These are phyloP conservation scores for Juglanconis sp. DNA, from an alignment of 2,329 filamentous ascomycete species.

Conservation along the genomic window DNA sequence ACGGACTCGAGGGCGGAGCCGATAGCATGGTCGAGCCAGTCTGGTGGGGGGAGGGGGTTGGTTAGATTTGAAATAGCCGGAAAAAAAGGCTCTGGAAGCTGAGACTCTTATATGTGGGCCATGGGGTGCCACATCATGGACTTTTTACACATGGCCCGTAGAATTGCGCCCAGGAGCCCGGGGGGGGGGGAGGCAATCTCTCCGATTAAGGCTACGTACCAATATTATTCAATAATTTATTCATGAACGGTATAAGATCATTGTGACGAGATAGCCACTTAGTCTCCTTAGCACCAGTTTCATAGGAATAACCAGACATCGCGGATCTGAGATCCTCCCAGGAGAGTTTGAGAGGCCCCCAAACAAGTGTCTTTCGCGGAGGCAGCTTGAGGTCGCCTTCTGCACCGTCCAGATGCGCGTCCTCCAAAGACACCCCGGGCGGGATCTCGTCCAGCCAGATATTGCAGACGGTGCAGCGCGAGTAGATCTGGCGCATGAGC, in stretches of 20 bases:
- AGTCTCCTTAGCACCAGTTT: not conserved
- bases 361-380: not conserved
- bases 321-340: not conserved
- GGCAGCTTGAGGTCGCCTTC: not conserved
- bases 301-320: not conserved
- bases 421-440: not conserved
- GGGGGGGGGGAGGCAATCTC: no score
- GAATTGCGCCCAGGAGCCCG: no score
- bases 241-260: not conserved
- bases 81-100: no score
- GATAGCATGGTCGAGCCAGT: not conserved
- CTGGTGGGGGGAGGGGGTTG: not conserved
- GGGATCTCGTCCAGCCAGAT: constrained; percentile 3
- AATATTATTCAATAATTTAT: not conserved
- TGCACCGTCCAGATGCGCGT: not conserved
- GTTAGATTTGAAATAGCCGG: no score
- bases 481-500: constrained; percentile 6
- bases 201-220: not conserved
- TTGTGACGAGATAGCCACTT: not conserved
- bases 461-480: not conserved
- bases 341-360: not conserved
- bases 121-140: no score
- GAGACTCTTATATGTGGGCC: no score
- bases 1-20: not conserved
- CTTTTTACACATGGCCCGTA: no score